Percentiles rank a stretch among this genome's conserved stretches.
phyloP scores from a whole-genome alignment of 306 rosid genomes.

The Gastrolobium villosum region DNA sequence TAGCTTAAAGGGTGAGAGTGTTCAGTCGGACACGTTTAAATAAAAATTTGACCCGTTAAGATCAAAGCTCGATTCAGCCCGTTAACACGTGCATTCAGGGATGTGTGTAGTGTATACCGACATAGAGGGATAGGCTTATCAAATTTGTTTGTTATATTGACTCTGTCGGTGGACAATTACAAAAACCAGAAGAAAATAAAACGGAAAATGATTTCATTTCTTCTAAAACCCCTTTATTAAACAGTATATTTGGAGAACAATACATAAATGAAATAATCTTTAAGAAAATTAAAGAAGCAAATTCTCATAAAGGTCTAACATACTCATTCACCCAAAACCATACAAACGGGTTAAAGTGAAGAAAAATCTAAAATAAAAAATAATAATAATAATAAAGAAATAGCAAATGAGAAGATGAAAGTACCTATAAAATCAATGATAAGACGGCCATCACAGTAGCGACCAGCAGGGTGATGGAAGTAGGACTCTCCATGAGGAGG shows the following conservation, averaged over 20 bases:
- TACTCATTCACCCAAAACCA: too few species aligned
- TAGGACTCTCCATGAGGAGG: constrained; percentile 66
- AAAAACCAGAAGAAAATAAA: neutral
- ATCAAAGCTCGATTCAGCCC: too few species aligned
- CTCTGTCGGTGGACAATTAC: constrained; percentile 43
- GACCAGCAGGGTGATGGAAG: constrained; percentile 71
- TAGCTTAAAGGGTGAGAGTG: too few species aligned
- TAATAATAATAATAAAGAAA: too few species aligned
- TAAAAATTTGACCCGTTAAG: too few species aligned
- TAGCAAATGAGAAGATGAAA: neutral
- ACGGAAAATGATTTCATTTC: neutral
- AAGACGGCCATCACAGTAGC: constrained; percentile 84
- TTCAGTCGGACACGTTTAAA: too few species aligned
- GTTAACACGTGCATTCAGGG: too few species aligned
- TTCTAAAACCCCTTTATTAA: neutral
- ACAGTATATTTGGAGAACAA: too few species aligned
- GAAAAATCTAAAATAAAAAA: too few species aligned
- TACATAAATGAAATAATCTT: too few species aligned
- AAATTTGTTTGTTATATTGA: constrained; percentile 15
- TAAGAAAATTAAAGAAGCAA: neutral
- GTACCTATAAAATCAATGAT: constrained; percentile 74
- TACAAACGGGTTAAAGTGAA: too few species aligned
- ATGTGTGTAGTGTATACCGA: neutral
- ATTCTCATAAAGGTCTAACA: neutral
- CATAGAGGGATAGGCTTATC: neutral